These are phyloP conservation scores for Pythium guiyangense DNA, from an alignment of 352 stramenopile genomes.

Conservation along the genomic window DNA sequence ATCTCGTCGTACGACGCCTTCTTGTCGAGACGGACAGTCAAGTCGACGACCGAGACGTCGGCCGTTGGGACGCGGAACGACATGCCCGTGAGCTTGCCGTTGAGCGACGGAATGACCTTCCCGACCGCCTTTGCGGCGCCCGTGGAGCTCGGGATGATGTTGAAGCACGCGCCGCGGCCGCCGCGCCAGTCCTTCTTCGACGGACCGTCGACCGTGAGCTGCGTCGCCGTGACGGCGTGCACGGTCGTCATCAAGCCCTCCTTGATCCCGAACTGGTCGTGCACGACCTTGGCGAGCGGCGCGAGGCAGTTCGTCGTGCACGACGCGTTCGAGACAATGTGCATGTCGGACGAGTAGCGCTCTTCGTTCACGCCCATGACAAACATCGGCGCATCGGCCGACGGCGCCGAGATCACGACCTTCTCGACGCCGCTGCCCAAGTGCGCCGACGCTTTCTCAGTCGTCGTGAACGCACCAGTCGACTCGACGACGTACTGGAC, in stretches of 20 bases:
- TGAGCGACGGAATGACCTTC: slow-evolving; percentile 96
- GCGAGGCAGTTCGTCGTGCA: slow-evolving; percentile 99
- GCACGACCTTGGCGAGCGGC: slow-evolving; percentile 97
- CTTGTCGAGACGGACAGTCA: slow-evolving; percentile 82
- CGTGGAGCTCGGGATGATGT: slow-evolving; percentile 99
- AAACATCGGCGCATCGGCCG: slow-evolving; percentile 98
- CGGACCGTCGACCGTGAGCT: slow-evolving; percentile 97
- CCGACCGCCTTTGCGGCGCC: slow-evolving; percentile 98
- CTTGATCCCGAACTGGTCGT: slow-evolving; percentile 98
- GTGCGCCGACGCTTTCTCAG: slow-evolving; percentile 91
- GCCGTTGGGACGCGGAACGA: slow-evolving; percentile 89
- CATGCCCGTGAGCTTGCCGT: slow-evolving; percentile 92
- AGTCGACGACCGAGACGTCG: slow-evolving; percentile 89
- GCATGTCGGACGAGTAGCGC: slow-evolving; percentile 91
- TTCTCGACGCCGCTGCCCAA: slow-evolving; percentile 93
- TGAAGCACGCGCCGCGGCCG: slow-evolving; percentile 95
- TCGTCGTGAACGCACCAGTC: slow-evolving; percentile 72
- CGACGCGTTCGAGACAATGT: slow-evolving; percentile 98
- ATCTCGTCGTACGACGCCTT: slow-evolving; percentile 97
- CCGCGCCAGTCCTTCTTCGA: slow-evolving; percentile 98
- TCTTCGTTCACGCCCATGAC: slow-evolving; percentile 98
- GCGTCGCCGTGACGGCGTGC: slow-evolving; percentile 97
- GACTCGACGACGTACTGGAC: slow-evolving; percentile 95
- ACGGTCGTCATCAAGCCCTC: slow-evolving; percentile 99
- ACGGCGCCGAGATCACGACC: slow-evolving; percentile 97